These are phyloP conservation scores for Boeremia lycopersici DNA, from an alignment of 2,329 filamentous ascomycete species.

Conservation along the genomic window DNA sequence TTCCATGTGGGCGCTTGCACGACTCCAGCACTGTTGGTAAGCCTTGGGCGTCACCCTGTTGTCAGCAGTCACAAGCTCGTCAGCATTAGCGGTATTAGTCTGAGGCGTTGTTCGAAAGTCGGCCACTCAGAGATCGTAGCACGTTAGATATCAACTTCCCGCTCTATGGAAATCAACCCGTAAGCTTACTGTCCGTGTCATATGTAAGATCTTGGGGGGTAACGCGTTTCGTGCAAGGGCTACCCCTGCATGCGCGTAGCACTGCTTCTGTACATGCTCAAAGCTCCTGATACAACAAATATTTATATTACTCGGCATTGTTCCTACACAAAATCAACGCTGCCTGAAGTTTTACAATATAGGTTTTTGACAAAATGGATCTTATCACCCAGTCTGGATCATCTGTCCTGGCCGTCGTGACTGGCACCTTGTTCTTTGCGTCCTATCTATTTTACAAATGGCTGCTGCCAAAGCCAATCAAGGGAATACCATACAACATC, in stretches of 20 bases:
- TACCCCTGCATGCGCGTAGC: no score
- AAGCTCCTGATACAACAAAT: no score
- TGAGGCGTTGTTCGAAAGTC: no score
- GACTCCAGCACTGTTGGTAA: neutral
- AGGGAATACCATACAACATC: constrained; percentile 55
- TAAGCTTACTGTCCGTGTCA: neutral
- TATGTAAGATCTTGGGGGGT: no score
- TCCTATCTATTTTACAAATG: constrained; percentile 21
- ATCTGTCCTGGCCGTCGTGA: neutral
- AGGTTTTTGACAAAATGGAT: neutral
- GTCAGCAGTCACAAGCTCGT: neutral
- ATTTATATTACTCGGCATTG: no score
- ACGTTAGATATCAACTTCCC: neutral
- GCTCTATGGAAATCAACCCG: neutral
- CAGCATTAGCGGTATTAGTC: neutral
- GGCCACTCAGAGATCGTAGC: neutral
- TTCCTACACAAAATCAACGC: no score
- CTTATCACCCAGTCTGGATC: neutral
- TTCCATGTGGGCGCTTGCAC: neutral
- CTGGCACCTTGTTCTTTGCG: neutral
- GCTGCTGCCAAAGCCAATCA: constrained; percentile 52
- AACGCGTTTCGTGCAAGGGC: no score
- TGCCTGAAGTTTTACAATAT: no score
- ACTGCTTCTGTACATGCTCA: no score
- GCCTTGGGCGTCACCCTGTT: neutral